Base-by-base conservation (phyloP, 768 basidiomycete species). In the Suillus americanus region DNA sequence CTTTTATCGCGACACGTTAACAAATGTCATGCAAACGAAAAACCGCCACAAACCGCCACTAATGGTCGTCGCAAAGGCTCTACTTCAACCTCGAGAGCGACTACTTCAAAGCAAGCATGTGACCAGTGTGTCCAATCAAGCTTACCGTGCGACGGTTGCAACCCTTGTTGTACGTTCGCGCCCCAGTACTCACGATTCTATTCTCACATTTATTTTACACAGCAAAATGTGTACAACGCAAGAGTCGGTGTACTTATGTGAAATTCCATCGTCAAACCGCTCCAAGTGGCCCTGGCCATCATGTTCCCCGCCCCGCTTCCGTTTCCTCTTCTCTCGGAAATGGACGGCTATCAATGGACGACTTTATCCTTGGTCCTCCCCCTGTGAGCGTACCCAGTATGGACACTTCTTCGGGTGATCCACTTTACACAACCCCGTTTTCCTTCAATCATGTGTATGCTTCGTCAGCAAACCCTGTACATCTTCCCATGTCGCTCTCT, bases 211-310 rank as follows among this genome's bases (percentile, higher is more conserved):
- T 62, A 43, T 62, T 13, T 35, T 71, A 3, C n/a, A 12, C 23
- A 92, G 91, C 87, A 18, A 92, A 92, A 83, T 93, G 92, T 69
- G 69, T 85, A 1, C 82, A 88, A 61, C 85, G 89, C 63, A 91
- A 90, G 74, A 82, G 78, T 62, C 82, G 88, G 5, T 93, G 91
- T 76, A 93, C 91, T 0, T 93, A 86, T 68, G 87, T 92, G 74
- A 91, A 93, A 71, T 92, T 90, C 71, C 90, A 91, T 71, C 86
- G 90, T 16, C 91, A 92, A 71, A 92, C 91, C 0, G 90, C 90
- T 0, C 91, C 90, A 35, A 82, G 84, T 2, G 90, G 90, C 4
- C 91, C 90, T 12, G 90, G 90, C 12, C 91, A 92, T 68, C 69
- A 73, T 7, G 75, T 79, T 14, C 77, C 78, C 16, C 79, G 73